Conservation (phyloP, 2,329 filamentous ascomycete species). For the Tolypocladium endophyticum region DNA sequence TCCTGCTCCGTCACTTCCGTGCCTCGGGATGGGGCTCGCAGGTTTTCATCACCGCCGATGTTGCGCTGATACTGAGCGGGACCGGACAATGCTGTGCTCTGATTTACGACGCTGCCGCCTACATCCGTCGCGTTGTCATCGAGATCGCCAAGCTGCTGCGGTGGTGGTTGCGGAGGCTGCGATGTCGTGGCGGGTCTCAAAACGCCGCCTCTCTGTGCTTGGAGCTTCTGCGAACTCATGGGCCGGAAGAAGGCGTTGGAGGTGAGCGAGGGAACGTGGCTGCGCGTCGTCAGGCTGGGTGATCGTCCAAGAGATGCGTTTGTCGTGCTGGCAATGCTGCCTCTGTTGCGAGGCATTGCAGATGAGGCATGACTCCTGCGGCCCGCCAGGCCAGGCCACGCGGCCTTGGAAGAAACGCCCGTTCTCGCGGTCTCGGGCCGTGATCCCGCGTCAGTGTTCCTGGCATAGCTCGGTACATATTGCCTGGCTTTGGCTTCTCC, state of each 20-base stretch:
- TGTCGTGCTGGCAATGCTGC: conserved; percentile 29
- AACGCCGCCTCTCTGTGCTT: conserved; percentile 67
- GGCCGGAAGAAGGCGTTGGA: conserved; percentile 90
- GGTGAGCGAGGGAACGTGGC: conserved; percentile 81
- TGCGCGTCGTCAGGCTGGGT: conserved; percentile 60
- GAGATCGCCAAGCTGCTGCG: conserved; percentile 14
- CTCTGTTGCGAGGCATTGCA: conserved; percentile 33
- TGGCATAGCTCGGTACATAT: conserved; percentile 16
- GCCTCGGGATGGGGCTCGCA: conserved; percentile 59
- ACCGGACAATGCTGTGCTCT: conserved; percentile 49
- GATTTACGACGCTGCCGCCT: conserved; percentile 27
- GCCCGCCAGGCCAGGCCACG: conserved; percentile 45
- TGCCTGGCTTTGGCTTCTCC: conserved; percentile 25
- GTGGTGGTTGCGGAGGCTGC: conserved; percentile 20
- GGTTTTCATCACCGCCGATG: conserved; percentile 32
- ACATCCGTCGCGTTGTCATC: conserved; percentile 31
- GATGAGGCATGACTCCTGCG: conserved; percentile 35
- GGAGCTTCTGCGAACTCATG: conserved; percentile 91
- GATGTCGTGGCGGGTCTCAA: conserved; percentile 31
- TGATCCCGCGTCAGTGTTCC: conserved; percentile 32
- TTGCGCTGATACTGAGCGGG: conserved; percentile 19
- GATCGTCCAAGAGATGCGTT: conserved; percentile 40
- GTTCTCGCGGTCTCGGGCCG: conserved; percentile 46
- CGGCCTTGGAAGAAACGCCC: conserved; percentile 26
- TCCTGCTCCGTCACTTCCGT: conserved; percentile 73